These are phyloP conservation scores for Globisporangium heterothallicum DNA, from an alignment of 352 stramenopile species.

Conservation along the genomic window DNA sequence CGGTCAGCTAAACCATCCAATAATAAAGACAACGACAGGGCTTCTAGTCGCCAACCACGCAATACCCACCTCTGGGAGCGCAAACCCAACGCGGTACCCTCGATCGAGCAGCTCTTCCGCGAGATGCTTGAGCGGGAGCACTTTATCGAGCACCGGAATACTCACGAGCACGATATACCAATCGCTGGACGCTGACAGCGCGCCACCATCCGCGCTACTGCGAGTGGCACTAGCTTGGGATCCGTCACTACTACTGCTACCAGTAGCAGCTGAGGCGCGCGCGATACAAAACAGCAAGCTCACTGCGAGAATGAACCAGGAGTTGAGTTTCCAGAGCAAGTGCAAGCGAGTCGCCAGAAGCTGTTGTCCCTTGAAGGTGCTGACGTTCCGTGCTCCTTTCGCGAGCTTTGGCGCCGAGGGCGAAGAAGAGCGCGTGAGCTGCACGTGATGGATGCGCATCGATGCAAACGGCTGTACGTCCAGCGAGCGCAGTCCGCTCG, in stretches of 20 bases:
- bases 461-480: constrained; percentile 34
- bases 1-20: no score
- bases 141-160: constrained; percentile 79
- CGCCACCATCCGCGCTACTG: background rate
- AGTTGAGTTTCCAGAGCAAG: constrained; percentile 26
- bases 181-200: constrained; percentile 20
- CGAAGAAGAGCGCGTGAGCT: constrained; percentile 5
- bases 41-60: no score
- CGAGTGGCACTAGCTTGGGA: background rate
- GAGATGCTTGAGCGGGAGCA: constrained; percentile 76
- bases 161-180: constrained; percentile 81
- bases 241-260: constrained; percentile 13
- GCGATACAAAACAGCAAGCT: constrained; percentile 19
- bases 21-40: no score
- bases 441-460: constrained; percentile 37
- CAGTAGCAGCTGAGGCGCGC: background rate
- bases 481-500: constrained; percentile 33
- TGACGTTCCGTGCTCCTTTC: background rate
- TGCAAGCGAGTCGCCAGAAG: constrained; percentile 10
- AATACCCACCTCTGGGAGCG: constrained; percentile 55
- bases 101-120: constrained; percentile 66
- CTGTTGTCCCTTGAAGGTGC: constrained; percentile 6
- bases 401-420: background rate
- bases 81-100: constrained; percentile 74
- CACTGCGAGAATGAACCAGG: constrained; percentile 27